Conservation (phyloP, 495 filamentous ascomycete species). For the Xylaria intraflava region DNA sequence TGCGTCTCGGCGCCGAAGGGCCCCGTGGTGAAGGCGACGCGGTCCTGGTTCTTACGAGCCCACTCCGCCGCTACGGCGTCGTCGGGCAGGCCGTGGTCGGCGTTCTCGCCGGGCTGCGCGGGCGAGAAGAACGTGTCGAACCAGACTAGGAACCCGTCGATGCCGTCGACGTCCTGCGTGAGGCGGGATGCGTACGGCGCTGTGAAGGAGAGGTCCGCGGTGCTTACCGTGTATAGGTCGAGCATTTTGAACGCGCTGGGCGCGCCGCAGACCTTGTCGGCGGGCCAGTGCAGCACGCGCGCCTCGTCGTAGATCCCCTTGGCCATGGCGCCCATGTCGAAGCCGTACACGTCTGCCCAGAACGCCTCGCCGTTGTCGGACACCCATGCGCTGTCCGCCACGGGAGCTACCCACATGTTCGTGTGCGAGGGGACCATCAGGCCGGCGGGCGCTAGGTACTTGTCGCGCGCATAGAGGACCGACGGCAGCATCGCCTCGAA, state of each 20-base stretch:
- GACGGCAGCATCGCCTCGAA: slow-evolving; percentile 99
- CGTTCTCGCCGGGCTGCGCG: background rate
- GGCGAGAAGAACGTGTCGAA: slow-evolving; percentile 74
- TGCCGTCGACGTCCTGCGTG: slow-evolving; percentile 45
- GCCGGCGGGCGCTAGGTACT: slow-evolving; percentile 75
- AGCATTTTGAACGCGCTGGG: slow-evolving; percentile 63
- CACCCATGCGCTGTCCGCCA: slow-evolving; percentile 82
- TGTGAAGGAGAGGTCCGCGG: slow-evolving; percentile 69
- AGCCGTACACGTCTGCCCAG: slow-evolving; percentile 98
- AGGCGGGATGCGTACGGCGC: slow-evolving; percentile 52
- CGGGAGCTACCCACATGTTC: slow-evolving; percentile 81
- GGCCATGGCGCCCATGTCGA: slow-evolving; percentile 90
- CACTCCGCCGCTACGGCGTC: slow-evolving; percentile 5
- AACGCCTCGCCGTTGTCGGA: slow-evolving; percentile 77
- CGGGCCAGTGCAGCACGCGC: slow-evolving; percentile 52
- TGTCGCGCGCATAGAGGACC: slow-evolving; percentile 89
- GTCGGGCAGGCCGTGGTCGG: slow-evolving; percentile 9
- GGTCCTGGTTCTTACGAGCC: slow-evolving; percentile 28
- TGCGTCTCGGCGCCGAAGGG: slow-evolving; percentile 73
- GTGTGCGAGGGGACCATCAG: slow-evolving; percentile 89
- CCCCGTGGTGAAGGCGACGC: slow-evolving; percentile 68
- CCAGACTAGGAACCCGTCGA: slow-evolving; percentile 74
- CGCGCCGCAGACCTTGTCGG: slow-evolving; percentile 74
- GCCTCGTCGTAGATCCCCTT: slow-evolving; percentile 75
- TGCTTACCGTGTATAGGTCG: slow-evolving; percentile 72